These are phyloP conservation scores for Moesziomyces antarcticus DNA, from an alignment of 1,284 basidiomycete species.

Conservation along the genomic window DNA sequence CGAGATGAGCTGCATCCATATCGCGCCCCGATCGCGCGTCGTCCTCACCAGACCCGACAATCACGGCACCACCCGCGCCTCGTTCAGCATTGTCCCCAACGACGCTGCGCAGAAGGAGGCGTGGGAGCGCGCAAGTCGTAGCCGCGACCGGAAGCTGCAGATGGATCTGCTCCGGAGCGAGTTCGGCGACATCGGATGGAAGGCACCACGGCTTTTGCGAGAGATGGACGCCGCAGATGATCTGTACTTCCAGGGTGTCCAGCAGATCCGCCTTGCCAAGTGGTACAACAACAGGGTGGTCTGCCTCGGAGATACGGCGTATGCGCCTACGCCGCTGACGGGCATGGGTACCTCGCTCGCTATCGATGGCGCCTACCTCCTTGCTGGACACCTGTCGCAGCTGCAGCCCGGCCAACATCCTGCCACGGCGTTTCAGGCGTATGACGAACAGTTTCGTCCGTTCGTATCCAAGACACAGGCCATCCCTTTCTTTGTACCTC, in stretches of 20 bases:
- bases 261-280: constrained; percentile 41
- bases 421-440: constrained; percentile 25
- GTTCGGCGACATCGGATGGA: constrained; percentile 32
- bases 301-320: constrained; percentile 50
- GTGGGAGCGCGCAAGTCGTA: constrained; percentile 21
- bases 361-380: constrained; percentile 43
- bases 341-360: constrained; percentile 52
- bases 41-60: constrained; percentile 43
- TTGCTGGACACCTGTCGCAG: constrained; percentile 45
- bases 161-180: constrained; percentile 28
- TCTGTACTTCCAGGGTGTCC: constrained; percentile 46
- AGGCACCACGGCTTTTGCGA: constrained; percentile 23
- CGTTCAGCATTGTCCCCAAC: constrained; percentile 25
- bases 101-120: constrained; percentile 7
- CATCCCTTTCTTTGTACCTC: constrained; percentile 33
- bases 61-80: constrained; percentile 28
- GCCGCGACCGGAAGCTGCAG: constrained; percentile 17
- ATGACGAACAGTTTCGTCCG: constrained; percentile 30
- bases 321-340: constrained; percentile 49
- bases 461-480: constrained; percentile 46
- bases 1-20: constrained; percentile 32
- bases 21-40: constrained; percentile 7
- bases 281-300: constrained; percentile 48
- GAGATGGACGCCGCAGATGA: constrained; percentile 28
- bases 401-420: constrained; percentile 19